These are phyloP conservation scores for Macrolepiota dolichaula DNA, from an alignment of 768 basidiomycete genomes.

Conservation along the genomic window DNA sequence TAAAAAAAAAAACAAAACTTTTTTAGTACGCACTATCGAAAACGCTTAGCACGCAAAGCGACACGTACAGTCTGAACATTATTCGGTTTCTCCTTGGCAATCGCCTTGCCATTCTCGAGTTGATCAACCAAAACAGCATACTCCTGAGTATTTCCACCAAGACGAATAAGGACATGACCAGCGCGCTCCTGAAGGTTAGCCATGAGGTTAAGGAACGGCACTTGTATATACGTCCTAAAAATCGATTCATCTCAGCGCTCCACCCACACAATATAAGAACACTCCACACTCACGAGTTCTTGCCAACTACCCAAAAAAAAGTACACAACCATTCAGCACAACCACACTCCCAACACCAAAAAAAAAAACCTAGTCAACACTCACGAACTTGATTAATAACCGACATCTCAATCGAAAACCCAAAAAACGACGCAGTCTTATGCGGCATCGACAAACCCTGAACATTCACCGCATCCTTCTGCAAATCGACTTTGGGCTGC, in stretches of 20 bases:
- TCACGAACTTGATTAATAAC: conserved; percentile 62
- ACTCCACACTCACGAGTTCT: conserved; percentile 41
- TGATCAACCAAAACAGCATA: conserved; percentile 48
- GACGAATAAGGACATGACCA: conserved; percentile 58
- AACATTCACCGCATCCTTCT: conserved; percentile 27
- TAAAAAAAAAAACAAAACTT: conserved; percentile 6
- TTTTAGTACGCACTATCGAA: too few relatives aligned
- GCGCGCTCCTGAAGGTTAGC: conserved; percentile 60
- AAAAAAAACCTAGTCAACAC: conserved; percentile 19
- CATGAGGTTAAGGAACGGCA: conserved; percentile 75
- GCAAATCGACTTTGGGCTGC: conserved; percentile 42
- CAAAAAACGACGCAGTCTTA: conserved; percentile 54
- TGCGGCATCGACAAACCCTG: conserved; percentile 36
- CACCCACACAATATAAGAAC: not conserved
- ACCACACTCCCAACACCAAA: not conserved
- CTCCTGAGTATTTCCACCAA: conserved; percentile 83
- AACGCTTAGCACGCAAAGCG: not conserved
- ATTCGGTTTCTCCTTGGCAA: conserved; percentile 22
- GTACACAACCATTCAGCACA: not conserved
- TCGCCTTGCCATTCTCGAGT: conserved; percentile 37
- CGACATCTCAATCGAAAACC: conserved; percentile 77
- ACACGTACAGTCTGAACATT: conserved; percentile 20
- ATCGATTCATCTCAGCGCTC: not conserved
- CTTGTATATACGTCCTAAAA: conserved; percentile 47
- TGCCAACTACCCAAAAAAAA: conserved; percentile 37